Conservation (phyloP, 306 rosid genomes). For the Vachellia collinsii region DNA sequence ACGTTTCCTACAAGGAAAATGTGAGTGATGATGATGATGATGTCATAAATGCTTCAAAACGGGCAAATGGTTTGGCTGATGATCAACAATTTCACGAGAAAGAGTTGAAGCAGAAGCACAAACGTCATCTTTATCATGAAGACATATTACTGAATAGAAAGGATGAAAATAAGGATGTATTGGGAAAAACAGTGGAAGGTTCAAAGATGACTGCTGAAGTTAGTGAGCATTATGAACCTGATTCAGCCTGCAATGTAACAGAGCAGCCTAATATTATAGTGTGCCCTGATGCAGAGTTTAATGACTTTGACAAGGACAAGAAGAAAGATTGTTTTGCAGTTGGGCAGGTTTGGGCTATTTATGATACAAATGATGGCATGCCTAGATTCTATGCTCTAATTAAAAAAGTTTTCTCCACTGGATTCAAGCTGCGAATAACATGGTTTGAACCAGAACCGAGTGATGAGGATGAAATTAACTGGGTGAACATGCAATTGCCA, state of each 20-base stretch:
- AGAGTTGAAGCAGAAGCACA: slow-evolving; percentile 43
- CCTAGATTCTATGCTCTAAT: slow-evolving; percentile 87
- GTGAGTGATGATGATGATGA: slow-evolving; percentile 57
- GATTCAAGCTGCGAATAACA: slow-evolving; percentile 66
- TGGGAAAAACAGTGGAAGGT: slow-evolving; percentile 22
- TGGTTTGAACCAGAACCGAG: slow-evolving; percentile 80
- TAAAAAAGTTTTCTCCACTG: slow-evolving; percentile 54
- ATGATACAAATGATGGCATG: slow-evolving; percentile 75
- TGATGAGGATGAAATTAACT: slow-evolving; percentile 44
- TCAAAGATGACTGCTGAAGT: slow-evolving; percentile 36
- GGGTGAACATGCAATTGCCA: slow-evolving; percentile 61
- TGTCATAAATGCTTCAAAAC: slow-evolving; percentile 31
- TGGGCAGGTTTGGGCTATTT: slow-evolving; percentile 89
- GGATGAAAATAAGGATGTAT: slow-evolving; percentile 20
- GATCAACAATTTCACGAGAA: slow-evolving; percentile 35
- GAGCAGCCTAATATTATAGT: slow-evolving; percentile 31
- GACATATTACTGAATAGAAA: slow-evolving; percentile 41
- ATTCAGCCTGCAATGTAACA: slow-evolving; percentile 36
- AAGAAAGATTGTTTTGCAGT: slow-evolving; percentile 51
- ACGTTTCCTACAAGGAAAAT: slow-evolving; percentile 71
- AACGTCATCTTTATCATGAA: slow-evolving; percentile 34
- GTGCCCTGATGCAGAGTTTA: slow-evolving; percentile 74
- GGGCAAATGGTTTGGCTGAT: slow-evolving; percentile 43
- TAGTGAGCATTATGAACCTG: slow-evolving; percentile 14
- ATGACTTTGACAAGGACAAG: slow-evolving; percentile 72